Evolutionary conservation across 768 basidiomycete species (phyloP).

Genomic region (Trametes punicea): DNA sequence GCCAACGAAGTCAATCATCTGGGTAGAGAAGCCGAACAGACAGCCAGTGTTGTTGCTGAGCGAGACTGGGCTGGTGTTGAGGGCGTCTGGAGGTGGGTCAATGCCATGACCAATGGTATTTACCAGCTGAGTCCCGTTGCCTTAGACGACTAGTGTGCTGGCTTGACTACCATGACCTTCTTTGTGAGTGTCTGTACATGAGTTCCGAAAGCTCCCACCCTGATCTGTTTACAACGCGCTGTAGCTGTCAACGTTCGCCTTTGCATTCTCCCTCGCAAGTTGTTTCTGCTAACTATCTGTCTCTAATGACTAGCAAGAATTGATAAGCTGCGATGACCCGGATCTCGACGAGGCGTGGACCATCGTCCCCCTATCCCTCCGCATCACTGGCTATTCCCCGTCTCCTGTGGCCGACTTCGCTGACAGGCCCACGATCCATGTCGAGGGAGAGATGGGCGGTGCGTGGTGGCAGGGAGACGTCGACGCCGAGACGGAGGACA

Average conservation of each 20-base stretch:
- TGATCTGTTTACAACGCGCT: not conserved
- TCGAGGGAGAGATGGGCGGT: constrained; percentile 44
- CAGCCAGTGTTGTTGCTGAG: not conserved
- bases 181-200: constrained; percentile 14
- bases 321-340: constrained; percentile 7
- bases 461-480: constrained; percentile 23
- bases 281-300: not conserved
- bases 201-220: not conserved
- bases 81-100: constrained; percentile 25
- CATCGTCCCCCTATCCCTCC: constrained; percentile 53
- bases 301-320: not conserved
- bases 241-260: not conserved
- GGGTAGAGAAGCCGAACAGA: not conserved
- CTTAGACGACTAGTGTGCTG: constrained; percentile 26
- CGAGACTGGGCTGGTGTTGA: constrained; percentile 30
- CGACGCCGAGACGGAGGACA: constrained; percentile 27
- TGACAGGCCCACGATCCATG: constrained; percentile 48
- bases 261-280: not conserved
- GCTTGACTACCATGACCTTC: constrained; percentile 24
- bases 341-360: constrained; percentile 43
- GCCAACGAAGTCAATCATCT: not conserved
- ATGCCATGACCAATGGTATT: not conserved
- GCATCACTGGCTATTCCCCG: constrained; percentile 28
- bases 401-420: constrained; percentile 23
- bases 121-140: not conserved